Conservation (phyloP, 371 early-diverging fungal species). For the Mortierella sp. region DNA sequence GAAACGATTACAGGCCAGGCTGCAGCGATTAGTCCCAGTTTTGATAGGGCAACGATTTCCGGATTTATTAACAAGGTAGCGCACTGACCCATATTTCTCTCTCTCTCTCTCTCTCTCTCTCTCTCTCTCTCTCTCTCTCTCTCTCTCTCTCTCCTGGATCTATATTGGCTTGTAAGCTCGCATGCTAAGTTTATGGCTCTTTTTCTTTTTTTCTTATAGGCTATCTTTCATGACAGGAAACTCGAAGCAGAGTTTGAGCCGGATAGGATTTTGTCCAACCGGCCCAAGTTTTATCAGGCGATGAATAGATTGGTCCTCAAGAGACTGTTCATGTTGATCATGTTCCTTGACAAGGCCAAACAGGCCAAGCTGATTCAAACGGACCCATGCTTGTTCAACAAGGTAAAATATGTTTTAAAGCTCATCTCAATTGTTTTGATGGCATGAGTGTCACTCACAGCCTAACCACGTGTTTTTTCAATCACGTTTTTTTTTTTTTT, state of each 20-base stretch:
- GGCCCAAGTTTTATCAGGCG: constrained; percentile 33
- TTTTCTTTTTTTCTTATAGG: constrained; percentile 9
- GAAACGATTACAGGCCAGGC: constrained; percentile 50
- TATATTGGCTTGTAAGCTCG: no score
- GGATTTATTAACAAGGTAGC: constrained; percentile 48
- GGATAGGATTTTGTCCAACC: constrained; percentile 42
- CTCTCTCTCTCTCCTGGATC: no score
- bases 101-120: no score
- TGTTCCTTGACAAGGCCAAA: constrained; percentile 55
- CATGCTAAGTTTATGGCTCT: background rate
- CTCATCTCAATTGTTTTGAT: background rate
- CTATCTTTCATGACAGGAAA: constrained; percentile 47
- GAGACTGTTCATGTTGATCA: constrained; percentile 46
- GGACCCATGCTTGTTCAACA: constrained; percentile 54
- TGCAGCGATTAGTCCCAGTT: constrained; percentile 37
- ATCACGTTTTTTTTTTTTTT: no score
- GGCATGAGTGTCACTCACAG: no score
- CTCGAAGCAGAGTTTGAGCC: constrained; percentile 38
- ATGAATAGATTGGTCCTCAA: constrained; percentile 48
- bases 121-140: no score
- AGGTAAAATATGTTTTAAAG: constrained; percentile 19
- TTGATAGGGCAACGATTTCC: constrained; percentile 31
- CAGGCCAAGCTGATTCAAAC: constrained; percentile 39
- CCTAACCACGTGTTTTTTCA: no score
- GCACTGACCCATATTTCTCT: no score